A percentile compares a stretch with the other conserved stretches of the same genome.
These are phyloP conservation scores for Fusarium odoratissimum DNA, from an alignment of 2,329 filamentous ascomycete genomes.

Conservation along the genomic window DNA sequence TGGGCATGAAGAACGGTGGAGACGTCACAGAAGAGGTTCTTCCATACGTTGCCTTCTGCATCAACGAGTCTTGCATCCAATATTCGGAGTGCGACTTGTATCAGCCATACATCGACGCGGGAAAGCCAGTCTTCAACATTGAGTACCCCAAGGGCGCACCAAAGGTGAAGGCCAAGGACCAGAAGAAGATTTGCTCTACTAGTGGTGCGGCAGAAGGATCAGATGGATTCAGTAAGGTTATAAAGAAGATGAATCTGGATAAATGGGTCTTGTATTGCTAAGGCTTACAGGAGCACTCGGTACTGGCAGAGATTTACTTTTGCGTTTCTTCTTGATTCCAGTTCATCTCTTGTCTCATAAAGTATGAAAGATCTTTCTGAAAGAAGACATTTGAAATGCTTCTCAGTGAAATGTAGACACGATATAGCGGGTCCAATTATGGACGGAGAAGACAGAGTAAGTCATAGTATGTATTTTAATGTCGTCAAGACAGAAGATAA, in stretches of 20 bases:
- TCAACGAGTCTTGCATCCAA: slow-evolving; percentile 76
- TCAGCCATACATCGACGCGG: slow-evolving; percentile 60
- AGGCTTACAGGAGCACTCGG: accelerated
- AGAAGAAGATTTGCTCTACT: slow-evolving; percentile 56
- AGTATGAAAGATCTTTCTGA: accelerated
- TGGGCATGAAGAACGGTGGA: slow-evolving; percentile 76
- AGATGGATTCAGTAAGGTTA: slow-evolving; percentile 69
- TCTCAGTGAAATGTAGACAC: accelerated
- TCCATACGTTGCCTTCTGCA: slow-evolving; percentile 69
- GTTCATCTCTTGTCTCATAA: not conserved
- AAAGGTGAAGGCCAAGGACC: slow-evolving; percentile 47
- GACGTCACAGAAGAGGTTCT: slow-evolving; percentile 63
- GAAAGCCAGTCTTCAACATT: slow-evolving; percentile 14
- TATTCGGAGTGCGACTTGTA: slow-evolving; percentile 69
- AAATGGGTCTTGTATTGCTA: slow-evolving; percentile 58
- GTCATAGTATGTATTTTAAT: not conserved
- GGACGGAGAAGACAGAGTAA: too few species aligned
- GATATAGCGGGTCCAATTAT: accelerated
- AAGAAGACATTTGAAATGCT: not conserved
- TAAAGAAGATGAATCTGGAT: slow-evolving; percentile 72
- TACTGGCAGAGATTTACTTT: accelerated
- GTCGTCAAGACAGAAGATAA: not conserved
- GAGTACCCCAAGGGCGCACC: slow-evolving; percentile 70
- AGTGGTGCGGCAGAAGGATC: slow-evolving; percentile 51
- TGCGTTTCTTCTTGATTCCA: not conserved